Evolutionary conservation across 1,139 yeast species (phyloP).

Genomic region (Ogataea hybrid): DNA sequence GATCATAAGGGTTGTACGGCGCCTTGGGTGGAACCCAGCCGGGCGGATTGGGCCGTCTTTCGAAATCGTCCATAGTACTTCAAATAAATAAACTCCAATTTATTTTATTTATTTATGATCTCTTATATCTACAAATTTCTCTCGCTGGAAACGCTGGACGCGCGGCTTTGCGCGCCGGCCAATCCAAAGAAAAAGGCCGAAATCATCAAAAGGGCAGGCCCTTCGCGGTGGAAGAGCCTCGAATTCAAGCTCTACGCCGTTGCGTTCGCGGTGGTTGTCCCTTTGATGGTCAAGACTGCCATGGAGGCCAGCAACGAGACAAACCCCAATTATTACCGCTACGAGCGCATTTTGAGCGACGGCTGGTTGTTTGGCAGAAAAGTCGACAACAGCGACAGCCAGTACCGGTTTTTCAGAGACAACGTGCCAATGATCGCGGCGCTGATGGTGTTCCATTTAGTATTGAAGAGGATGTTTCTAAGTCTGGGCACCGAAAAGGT

Average conservation of each 20-base stretch:
- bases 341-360: constrained; percentile 55
- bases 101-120: constrained; percentile 5
- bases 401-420: constrained; percentile 83
- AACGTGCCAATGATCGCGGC: constrained; percentile 62
- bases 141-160: constrained; percentile 74
- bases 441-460: constrained; percentile 53
- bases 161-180: constrained; percentile 59
- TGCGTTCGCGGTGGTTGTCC: constrained; percentile 70
- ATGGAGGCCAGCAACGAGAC: constrained; percentile 75
- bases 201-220: constrained; percentile 44
- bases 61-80: constrained; percentile 19
- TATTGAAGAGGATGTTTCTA: constrained; percentile 41
- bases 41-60: constrained; percentile 73
- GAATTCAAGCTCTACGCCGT: constrained; percentile 71
- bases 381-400: constrained; percentile 88
- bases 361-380: constrained; percentile 81
- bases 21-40: constrained; percentile 85
- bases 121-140: constrained; percentile 43
- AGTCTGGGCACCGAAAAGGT: constrained; percentile 37
- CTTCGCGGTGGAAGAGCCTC: constrained; percentile 67
- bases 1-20: constrained; percentile 84
- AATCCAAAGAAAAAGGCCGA: constrained; percentile 44
- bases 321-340: constrained; percentile 72
- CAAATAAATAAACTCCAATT: neutral
- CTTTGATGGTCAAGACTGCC: constrained; percentile 79